A percentile compares a stretch with the other conserved stretches of the same genome.
Evolutionary conservation across 208 protist species (phyloP).

Genomic region (Cochliopodium minus): DNA sequence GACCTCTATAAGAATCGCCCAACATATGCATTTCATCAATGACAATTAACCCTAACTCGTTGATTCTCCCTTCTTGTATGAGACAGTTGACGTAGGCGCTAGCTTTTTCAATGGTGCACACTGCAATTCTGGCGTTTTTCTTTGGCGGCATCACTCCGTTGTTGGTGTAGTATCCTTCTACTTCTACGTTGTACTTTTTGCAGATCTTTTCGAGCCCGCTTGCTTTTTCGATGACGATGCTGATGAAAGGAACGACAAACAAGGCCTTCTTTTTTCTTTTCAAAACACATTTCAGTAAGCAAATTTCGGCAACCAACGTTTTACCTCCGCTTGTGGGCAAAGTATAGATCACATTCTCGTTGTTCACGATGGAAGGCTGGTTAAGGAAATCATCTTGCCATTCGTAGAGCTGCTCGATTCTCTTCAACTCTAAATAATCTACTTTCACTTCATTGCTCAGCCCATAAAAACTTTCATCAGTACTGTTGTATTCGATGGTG

Average conservation of each 20-base stretch:
- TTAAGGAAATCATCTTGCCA: background rate
- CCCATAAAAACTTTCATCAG: background rate
- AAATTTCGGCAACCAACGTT: constrained; percentile 32
- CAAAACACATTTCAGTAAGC: constrained; percentile 13
- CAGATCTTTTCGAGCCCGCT: constrained; percentile 8
- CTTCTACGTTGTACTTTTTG: background rate
- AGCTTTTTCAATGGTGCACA: constrained; percentile 44
- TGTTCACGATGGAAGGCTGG: background rate
- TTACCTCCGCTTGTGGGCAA: constrained; percentile 27
- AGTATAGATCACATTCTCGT: constrained; percentile 19
- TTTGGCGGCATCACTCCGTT: constrained; percentile 10
- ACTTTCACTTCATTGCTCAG: background rate
- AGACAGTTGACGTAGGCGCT: constrained; percentile 25
- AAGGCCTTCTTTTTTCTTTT: constrained; percentile 2
- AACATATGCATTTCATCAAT: constrained; percentile 54
- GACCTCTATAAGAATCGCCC: constrained; percentile 25
- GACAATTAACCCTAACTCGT: constrained; percentile 34
- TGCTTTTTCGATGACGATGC: constrained; percentile 33
- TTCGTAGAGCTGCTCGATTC: background rate
- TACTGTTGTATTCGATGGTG: background rate
- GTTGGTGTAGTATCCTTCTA: constrained; percentile 18
- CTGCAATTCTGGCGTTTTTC: constrained; percentile 17
- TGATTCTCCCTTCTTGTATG: constrained; percentile 14
- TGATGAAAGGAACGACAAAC: constrained; percentile 40
- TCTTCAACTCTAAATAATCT: background rate